These are phyloP conservation scores for Trypanosoma scelopori DNA, from an alignment of 208 protist genomes.

Conservation along the genomic window DNA sequence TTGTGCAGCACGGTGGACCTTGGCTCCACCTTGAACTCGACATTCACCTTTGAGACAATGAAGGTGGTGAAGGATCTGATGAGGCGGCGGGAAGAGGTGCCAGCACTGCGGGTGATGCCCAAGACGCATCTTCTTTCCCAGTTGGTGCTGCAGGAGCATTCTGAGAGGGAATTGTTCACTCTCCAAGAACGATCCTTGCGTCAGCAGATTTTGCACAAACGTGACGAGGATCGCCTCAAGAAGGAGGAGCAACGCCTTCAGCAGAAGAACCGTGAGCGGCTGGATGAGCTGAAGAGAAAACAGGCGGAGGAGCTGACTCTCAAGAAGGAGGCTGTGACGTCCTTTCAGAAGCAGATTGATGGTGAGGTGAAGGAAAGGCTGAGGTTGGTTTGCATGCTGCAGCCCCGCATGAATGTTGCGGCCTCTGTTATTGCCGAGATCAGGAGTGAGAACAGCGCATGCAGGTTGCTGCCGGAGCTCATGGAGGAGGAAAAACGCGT, in stretches of 20 bases:
- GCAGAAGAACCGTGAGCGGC: constrained; percentile 28
- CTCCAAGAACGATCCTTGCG: constrained; percentile 50
- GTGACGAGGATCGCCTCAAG: constrained; percentile 44
- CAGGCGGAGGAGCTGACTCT: constrained; percentile 54
- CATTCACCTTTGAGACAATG: constrained; percentile 40
- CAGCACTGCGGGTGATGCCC: constrained; percentile 57
- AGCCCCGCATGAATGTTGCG: constrained; percentile 51
- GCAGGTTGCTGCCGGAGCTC: constrained; percentile 49
- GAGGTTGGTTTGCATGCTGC: constrained; percentile 39
- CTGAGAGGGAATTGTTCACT: constrained; percentile 39
- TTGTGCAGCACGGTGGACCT: too few relatives aligned
- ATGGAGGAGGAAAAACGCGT: constrained; percentile 70
- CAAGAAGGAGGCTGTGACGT: constrained; percentile 35
- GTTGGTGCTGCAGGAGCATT: constrained; percentile 48
- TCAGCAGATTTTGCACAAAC: constrained; percentile 45
- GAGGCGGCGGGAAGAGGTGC: constrained; percentile 42
- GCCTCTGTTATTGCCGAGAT: constrained; percentile 45
- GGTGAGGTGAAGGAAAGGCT: constrained; percentile 57
- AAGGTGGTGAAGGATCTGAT: constrained; percentile 65
- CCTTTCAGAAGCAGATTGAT: constrained; percentile 40
- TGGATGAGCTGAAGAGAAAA: constrained; percentile 54
- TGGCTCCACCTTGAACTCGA: too few relatives aligned
- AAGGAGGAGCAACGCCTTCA: constrained; percentile 41
- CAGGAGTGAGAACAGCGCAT: constrained; percentile 43
- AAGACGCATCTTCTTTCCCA: constrained; percentile 58